Base-by-base conservation (phyloP, 1,139 yeast species). In the Wickerhamiella pararugosa region DNA sequence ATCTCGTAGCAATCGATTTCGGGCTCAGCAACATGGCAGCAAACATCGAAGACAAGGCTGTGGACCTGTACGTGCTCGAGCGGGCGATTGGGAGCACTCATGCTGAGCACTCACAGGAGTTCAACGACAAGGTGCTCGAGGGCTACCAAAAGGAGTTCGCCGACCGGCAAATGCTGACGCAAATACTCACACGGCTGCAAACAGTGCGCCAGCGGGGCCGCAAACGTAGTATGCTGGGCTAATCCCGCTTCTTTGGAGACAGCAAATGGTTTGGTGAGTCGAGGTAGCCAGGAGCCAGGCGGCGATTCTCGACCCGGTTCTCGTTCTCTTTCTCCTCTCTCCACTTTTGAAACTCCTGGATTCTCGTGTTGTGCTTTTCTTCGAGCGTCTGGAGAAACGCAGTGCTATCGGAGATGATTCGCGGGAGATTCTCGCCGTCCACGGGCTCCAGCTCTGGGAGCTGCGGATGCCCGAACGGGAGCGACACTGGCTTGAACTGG, bases 201-300 rank as follows among this genome's bases (percentile, higher is more conserved):
- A 93, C 81, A 41, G 98, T 90, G 1, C 67, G 97, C 52, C 61
- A 80, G 63, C 73, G 98, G 56, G 99, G 99, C 1, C 70, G 99
- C 52, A 90, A 90, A 70, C 71, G 98, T 60, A 80, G 94, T 49
- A 83, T 87, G 95, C 65, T 87, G 41, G 97, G 97, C 8, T 81
- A 26, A 8, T 15, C 11, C 26, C 6, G 34, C 9, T 8, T 3
- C 31, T 25, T 10, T 10, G 36, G 42, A 7, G 26, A 34, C 15
- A 42, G 40, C 5, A 35, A 8, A 15, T 30, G 37, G 27, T 32
- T 29, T 4, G 36, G 15, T 5, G 26, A 29, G 37, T 63, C 67
- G n/a, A 64, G 54, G 44, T 65, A 67, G 0, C 71, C 71, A 1
- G 71, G 71, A 0, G 71, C 71, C 30, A 65, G 49, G 33, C 58